Conservation (phyloP, 345 rosid genomes). For the Hirschfeldia incana region DNA sequence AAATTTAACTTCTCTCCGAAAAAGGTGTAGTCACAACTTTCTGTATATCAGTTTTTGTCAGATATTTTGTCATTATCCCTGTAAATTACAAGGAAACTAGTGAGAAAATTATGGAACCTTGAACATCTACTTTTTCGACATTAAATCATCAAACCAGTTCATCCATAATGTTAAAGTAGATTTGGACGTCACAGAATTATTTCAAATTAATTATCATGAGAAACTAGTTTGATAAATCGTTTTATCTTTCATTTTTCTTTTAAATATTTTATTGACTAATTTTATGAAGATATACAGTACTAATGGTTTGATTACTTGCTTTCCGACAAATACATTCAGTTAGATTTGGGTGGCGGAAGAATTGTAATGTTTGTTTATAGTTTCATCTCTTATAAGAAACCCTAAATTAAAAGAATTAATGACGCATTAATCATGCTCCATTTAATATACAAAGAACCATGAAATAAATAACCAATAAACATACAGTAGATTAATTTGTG, state of each 20-base stretch:
- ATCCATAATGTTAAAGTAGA: background rate
- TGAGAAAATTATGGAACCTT: background rate
- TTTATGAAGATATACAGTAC: background rate
- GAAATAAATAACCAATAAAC: constrained; percentile 7
- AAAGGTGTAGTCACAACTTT: background rate
- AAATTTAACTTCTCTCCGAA: background rate
- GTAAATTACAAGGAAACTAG: constrained; percentile 3
- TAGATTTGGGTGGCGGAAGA: background rate
- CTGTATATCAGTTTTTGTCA: background rate
- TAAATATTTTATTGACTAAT: background rate
- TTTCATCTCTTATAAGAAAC: background rate
- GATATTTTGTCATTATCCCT: background rate
- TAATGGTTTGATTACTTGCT: background rate
- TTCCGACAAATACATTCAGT: background rate
- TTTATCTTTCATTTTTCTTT: background rate
- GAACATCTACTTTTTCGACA: background rate
- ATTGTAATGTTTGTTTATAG: background rate
- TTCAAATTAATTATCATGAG: background rate
- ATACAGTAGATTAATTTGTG: constrained; percentile 3
- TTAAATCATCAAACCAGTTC: background rate
- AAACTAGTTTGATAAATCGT: background rate
- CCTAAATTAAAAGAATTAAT: constrained; percentile 17
- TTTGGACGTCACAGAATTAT: background rate
- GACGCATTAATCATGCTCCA: background rate
- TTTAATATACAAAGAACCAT: background rate